These are phyloP conservation scores for Aquilaria yunnanensis DNA, from an alignment of 345 rosid genomes.

Conservation along the genomic window DNA sequence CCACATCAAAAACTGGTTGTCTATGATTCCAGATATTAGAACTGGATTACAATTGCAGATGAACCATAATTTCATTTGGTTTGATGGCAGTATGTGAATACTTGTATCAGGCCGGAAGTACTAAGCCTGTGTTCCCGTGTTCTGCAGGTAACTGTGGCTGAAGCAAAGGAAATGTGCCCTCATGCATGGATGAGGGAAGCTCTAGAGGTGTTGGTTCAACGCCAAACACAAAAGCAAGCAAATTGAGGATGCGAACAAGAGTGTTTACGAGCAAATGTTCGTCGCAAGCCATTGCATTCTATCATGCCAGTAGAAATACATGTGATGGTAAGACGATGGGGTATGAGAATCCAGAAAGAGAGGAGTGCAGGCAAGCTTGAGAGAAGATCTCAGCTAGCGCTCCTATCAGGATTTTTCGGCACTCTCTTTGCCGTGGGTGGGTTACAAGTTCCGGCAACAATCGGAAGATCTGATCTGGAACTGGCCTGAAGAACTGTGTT, in stretches of 20 bases:
- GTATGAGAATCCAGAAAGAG: neutral
- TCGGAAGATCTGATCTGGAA: too few species aligned
- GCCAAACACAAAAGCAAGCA: neutral
- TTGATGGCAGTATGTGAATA: too few species aligned
- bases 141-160: conserved; percentile 28
- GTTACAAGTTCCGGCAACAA: too few species aligned
- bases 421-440: too few species aligned
- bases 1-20: too few species aligned
- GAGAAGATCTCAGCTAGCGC: neutral
- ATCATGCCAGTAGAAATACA: neutral
- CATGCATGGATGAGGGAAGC: conserved; percentile 58
- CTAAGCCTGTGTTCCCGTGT: neutral
- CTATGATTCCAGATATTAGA: neutral
- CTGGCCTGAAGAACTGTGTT: too few species aligned
- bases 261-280: neutral
- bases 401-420: too few species aligned
- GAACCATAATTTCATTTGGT: too few species aligned
- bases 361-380: neutral
- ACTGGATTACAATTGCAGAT: neutral
- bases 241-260: neutral
- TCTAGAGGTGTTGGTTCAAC: conserved; percentile 31
- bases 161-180: conserved; percentile 43
- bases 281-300: neutral
- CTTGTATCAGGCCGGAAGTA: too few species aligned
- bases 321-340: neutral